Evolutionary conservation across 768 basidiomycete genomes (phyloP).

Genomic region (Xerocomellus intermedius): DNA sequence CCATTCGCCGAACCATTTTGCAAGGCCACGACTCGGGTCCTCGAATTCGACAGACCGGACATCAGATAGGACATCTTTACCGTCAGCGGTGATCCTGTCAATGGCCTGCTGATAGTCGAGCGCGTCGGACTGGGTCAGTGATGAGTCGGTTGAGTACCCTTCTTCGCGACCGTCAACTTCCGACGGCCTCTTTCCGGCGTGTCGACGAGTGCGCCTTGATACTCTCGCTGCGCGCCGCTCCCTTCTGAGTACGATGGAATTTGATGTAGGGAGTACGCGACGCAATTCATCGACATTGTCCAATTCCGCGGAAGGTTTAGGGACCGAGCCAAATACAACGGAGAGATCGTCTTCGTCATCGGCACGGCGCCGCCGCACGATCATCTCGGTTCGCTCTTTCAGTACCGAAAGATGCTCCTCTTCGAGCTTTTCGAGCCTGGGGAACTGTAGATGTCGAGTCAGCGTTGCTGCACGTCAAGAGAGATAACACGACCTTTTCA

Average conservation of each 20-base stretch:
- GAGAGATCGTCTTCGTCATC: constrained; percentile 84
- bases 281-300: constrained; percentile 65
- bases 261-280: constrained; percentile 46
- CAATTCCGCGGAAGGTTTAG: constrained; percentile 29
- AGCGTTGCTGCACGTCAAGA: neutral
- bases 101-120: constrained; percentile 68
- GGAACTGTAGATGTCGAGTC: constrained; percentile 50
- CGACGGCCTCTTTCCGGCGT: constrained; percentile 24
- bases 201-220: constrained; percentile 51
- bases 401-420: constrained; percentile 71
- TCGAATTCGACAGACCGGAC: constrained; percentile 82
- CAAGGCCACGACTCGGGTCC: constrained; percentile 75
- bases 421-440: constrained; percentile 74
- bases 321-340: constrained; percentile 58
- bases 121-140: constrained; percentile 62
- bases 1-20: constrained; percentile 67
- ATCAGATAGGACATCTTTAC: constrained; percentile 66
- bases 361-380: constrained; percentile 58
- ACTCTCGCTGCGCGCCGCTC: constrained; percentile 60
- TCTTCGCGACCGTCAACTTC: constrained; percentile 50
- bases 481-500: constrained; percentile 60
- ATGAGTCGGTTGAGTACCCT: constrained; percentile 86
- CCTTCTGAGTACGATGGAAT: constrained; percentile 44
- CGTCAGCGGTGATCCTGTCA: constrained; percentile 48
- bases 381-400: constrained; percentile 70